Percentiles rank a stretch among this genome's conserved stretches.
phyloP scores from a whole-genome alignment of 2,329 filamentous ascomycete genomes.

The Colletotrichum phormii region DNA sequence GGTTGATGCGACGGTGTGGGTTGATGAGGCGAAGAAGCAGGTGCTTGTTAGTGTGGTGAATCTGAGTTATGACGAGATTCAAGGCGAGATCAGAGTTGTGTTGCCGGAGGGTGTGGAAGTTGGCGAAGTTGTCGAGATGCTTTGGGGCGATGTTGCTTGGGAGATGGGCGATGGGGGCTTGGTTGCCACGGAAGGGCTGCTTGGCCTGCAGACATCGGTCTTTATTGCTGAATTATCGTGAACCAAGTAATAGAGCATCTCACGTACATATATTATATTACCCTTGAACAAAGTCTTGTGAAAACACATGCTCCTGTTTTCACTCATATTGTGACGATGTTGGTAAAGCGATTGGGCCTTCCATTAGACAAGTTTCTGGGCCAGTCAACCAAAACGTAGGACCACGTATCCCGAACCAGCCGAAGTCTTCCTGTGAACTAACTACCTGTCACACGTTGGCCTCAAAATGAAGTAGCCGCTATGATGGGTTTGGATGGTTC shows the following conservation, averaged over 20 bases:
- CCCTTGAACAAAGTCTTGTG: not conserved
- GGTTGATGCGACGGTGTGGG: slow-evolving; percentile 27
- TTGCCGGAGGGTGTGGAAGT: not conserved
- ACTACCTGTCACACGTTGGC: too few relatives aligned
- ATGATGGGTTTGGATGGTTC: too few relatives aligned
- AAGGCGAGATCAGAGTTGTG: slow-evolving; percentile 10
- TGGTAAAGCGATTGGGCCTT: too few relatives aligned
- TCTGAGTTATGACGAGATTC: not conserved
- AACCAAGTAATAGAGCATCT: not conserved
- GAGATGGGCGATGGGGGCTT: not conserved
- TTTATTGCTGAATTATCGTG: not conserved
- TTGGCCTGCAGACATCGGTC: slow-evolving; percentile 10
- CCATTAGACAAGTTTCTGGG: too few relatives aligned
- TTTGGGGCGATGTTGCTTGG: slow-evolving; percentile 27
- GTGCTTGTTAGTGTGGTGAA: slow-evolving; percentile 26
- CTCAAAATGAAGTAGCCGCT: too few relatives aligned
- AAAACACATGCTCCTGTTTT: not conserved
- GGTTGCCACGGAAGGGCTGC: slow-evolving; percentile 17
- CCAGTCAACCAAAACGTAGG: too few relatives aligned
- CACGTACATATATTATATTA: too few relatives aligned
- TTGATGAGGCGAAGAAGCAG: not conserved
- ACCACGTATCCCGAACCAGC: too few relatives aligned
- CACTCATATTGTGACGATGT: too few relatives aligned
- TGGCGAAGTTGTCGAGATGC: not conserved
- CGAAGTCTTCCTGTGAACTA: too few relatives aligned